Evolutionary conservation across 352 stramenopile genomes (phyloP).

Genomic region (Phytophthora boehmeriae): DNA sequence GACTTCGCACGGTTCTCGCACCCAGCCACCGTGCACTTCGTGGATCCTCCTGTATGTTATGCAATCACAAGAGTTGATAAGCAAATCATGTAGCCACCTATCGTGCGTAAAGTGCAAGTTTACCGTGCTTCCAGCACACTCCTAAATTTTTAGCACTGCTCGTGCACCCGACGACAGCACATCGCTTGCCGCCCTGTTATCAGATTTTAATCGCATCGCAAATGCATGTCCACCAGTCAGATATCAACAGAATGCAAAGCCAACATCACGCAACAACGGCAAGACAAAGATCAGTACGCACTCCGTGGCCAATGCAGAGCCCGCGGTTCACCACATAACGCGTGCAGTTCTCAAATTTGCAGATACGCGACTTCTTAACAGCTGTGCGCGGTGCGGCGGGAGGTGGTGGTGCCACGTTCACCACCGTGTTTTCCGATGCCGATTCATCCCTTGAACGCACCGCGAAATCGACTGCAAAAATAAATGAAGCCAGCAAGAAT

Average conservation of each 20-base stretch:
- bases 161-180: slow-evolving; percentile 62
- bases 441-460: slow-evolving; percentile 15
- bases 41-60: slow-evolving; percentile 61
- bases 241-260: slow-evolving; percentile 10
- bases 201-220: slow-evolving; percentile 17
- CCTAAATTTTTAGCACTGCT: slow-evolving; percentile 81
- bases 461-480: slow-evolving; percentile 29
- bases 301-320: slow-evolving; percentile 76
- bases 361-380: slow-evolving; percentile 77
- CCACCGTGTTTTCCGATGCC: slow-evolving; percentile 27
- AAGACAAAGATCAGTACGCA: slow-evolving; percentile 28
- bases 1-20: slow-evolving; percentile 82
- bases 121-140: slow-evolving; percentile 82
- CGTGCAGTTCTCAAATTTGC: slow-evolving; percentile 77
- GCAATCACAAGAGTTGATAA: slow-evolving; percentile 22
- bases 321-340: slow-evolving; percentile 80
- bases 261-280: slow-evolving; percentile 8
- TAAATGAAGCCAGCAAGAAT: slow-evolving; percentile 23
- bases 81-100: slow-evolving; percentile 48
- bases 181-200: slow-evolving; percentile 72
- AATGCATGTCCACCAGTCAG: slow-evolving; percentile 18
- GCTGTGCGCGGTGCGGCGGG: slow-evolving; percentile 15
- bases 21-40: slow-evolving; percentile 64
- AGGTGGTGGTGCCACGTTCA: slow-evolving; percentile 26
- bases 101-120: slow-evolving; percentile 17